Conservation (phyloP, 1,139 yeast genomes). For the Pichia sp. region DNA sequence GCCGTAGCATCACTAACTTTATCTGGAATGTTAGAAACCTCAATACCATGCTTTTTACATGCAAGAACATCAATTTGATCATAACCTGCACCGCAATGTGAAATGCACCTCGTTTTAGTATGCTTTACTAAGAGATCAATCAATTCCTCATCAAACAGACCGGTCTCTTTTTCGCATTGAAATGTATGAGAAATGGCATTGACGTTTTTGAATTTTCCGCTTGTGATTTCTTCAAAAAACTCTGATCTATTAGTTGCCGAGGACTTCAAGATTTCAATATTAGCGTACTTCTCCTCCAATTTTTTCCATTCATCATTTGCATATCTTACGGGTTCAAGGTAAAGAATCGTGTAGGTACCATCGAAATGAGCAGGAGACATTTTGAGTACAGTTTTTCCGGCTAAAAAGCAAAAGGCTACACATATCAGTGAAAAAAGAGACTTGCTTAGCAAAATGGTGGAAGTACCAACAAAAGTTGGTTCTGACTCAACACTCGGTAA, state of each 20-base stretch:
- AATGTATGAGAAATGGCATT: constrained; percentile 37
- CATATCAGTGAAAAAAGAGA: too few species aligned
- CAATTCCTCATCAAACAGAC: constrained; percentile 70
- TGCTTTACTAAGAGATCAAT: constrained; percentile 45
- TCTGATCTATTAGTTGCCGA: constrained; percentile 35
- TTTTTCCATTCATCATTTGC: constrained; percentile 53
- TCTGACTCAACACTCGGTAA: too few species aligned
- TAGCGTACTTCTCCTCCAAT: constrained; percentile 35
- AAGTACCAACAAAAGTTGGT: too few species aligned
- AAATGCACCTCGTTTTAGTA: constrained; percentile 48
- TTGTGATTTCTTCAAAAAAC: constrained; percentile 42
- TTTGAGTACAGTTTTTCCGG: neutral
- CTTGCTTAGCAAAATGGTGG: too few species aligned
- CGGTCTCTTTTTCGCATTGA: constrained; percentile 41
- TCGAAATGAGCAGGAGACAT: constrained; percentile 7
- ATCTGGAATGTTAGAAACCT: constrained; percentile 64
- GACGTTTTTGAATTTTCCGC: constrained; percentile 41
- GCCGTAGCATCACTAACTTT: constrained; percentile 78
- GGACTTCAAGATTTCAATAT: constrained; percentile 33
- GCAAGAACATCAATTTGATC: constrained; percentile 66
- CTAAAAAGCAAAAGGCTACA: too few species aligned
- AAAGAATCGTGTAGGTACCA: constrained; percentile 46
- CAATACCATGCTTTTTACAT: constrained; percentile 42
- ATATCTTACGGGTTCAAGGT: constrained; percentile 46
- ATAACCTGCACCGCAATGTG: constrained; percentile 91